These are phyloP conservation scores for Lindgomyces ingoldianus DNA, from an alignment of 495 filamentous ascomycete species.

Conservation along the genomic window DNA sequence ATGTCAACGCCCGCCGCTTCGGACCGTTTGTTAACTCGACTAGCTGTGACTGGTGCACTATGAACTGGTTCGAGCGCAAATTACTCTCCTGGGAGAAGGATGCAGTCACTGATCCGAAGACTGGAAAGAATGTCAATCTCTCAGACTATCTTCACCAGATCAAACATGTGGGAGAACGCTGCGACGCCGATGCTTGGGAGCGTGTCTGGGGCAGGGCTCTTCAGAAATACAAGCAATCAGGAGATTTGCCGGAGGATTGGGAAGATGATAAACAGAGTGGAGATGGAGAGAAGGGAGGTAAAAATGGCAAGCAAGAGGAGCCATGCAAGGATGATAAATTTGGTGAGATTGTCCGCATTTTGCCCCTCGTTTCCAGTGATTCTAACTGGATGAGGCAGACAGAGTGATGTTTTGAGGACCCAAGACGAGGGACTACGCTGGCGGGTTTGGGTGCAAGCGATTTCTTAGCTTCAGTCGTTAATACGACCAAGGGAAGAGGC, in stretches of 20 bases:
- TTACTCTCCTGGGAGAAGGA: slow-evolving; percentile 12
- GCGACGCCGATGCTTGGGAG: slow-evolving; percentile 18
- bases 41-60: slow-evolving; percentile 19
- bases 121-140: background rate
- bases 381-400: too few relatives aligned
- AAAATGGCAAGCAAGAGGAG: background rate
- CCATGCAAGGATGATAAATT: background rate
- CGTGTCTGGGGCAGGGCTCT: slow-evolving; percentile 12
- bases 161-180: slow-evolving; percentile 11
- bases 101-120: slow-evolving; percentile 15
- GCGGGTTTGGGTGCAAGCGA: too few relatives aligned
- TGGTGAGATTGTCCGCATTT: too few relatives aligned
- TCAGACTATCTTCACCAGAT: slow-evolving; percentile 6
- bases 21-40: slow-evolving; percentile 8
- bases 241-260: slow-evolving; percentile 19
- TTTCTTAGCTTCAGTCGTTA: too few relatives aligned
- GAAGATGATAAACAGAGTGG: background rate
- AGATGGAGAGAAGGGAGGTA: background rate
- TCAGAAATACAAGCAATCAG: slow-evolving; percentile 11
- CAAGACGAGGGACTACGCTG: too few relatives aligned
- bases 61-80: slow-evolving; percentile 26
- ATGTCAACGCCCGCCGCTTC: background rate
- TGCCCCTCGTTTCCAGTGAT: too few relatives aligned
- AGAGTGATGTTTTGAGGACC: too few relatives aligned
- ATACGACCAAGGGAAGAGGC: too few relatives aligned